Conservation (phyloP, 345 rosid species). For the Pistacia atlantica region DNA sequence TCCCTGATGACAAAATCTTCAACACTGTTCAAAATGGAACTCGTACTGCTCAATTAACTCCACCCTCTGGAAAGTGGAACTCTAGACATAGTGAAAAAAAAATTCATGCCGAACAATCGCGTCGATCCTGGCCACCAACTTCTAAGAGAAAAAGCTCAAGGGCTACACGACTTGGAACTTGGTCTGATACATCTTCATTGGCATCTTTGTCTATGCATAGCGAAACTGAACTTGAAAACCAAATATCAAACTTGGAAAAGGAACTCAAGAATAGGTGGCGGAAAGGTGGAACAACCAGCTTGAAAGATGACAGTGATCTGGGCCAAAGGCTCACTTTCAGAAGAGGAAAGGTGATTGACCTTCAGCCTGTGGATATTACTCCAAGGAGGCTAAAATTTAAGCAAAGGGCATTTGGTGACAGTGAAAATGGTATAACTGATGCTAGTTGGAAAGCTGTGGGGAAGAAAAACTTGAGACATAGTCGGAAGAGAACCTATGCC, state of each 20-base stretch:
- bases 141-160: background rate
- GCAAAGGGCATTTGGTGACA: slow-evolving; percentile 36
- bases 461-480: slow-evolving; percentile 21
- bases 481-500: background rate
- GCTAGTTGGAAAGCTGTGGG: slow-evolving; percentile 26
- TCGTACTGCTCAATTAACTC: slow-evolving; percentile 13
- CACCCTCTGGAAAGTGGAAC: slow-evolving; percentile 17
- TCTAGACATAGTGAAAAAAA: slow-evolving; percentile 10
- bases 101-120: background rate
- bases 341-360: slow-evolving; percentile 62
- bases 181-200: slow-evolving; percentile 1
- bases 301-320: slow-evolving; percentile 25
- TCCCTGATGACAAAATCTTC: slow-evolving; percentile 25
- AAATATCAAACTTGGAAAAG: background rate
- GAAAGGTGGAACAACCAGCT: slow-evolving; percentile 28
- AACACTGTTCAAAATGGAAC: slow-evolving; percentile 24
- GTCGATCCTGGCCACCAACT: slow-evolving; percentile 19
- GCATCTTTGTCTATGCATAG: slow-evolving; percentile 9
- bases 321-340: slow-evolving; percentile 41
- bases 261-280: slow-evolving; percentile 17
- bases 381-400: slow-evolving; percentile 61
- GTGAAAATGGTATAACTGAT: slow-evolving; percentile 27
- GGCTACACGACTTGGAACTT: slow-evolving; percentile 1
- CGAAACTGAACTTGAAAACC: slow-evolving; percentile 16
- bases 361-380: slow-evolving; percentile 35